phyloP scores from a whole-genome alignment of 1,139 yeast species.

The Zhuliangozyma parablackwelliae region DNA sequence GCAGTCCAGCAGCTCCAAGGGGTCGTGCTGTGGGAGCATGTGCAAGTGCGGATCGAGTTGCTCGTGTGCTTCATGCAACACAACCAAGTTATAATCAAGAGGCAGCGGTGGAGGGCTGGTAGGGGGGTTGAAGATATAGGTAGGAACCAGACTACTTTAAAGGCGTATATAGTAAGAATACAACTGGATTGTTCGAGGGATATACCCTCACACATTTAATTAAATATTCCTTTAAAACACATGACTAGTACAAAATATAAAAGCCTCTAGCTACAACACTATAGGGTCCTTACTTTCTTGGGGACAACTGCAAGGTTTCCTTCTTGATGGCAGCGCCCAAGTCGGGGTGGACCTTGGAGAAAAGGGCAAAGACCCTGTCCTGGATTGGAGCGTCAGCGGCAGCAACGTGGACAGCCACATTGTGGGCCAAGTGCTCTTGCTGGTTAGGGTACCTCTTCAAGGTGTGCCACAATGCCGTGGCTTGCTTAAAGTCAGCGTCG shows the following conservation, averaged over 20 bases:
- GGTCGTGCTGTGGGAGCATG: conserved; percentile 31
- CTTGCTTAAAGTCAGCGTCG: conserved; percentile 69
- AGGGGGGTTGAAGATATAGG: too few relatives aligned
- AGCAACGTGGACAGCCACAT: conserved; percentile 70
- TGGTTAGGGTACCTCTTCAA: conserved; percentile 73
- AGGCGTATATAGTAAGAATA: too few relatives aligned
- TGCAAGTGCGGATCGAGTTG: conserved; percentile 45
- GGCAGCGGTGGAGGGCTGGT: neutral
- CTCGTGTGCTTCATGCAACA: conserved; percentile 36
- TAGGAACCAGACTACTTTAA: too few relatives aligned
- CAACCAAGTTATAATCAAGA: conserved; percentile 33
- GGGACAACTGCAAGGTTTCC: conserved; percentile 26
- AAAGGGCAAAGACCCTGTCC: conserved; percentile 75
- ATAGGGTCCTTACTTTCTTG: conserved; percentile 1
- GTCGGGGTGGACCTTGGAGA: conserved; percentile 64
- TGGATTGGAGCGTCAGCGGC: conserved; percentile 73
- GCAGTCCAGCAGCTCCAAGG: too few relatives aligned
- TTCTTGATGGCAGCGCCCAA: conserved; percentile 57
- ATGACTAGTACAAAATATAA: neutral
- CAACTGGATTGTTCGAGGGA: too few relatives aligned
- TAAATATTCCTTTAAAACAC: neutral
- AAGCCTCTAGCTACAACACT: neutral
- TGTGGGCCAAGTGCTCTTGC: conserved; percentile 79
- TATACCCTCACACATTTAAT: neutral
- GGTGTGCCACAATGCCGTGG: conserved; percentile 62